Conservation (phyloP, 345 rosid genomes). For the Arabis hirsuta region DNA sequence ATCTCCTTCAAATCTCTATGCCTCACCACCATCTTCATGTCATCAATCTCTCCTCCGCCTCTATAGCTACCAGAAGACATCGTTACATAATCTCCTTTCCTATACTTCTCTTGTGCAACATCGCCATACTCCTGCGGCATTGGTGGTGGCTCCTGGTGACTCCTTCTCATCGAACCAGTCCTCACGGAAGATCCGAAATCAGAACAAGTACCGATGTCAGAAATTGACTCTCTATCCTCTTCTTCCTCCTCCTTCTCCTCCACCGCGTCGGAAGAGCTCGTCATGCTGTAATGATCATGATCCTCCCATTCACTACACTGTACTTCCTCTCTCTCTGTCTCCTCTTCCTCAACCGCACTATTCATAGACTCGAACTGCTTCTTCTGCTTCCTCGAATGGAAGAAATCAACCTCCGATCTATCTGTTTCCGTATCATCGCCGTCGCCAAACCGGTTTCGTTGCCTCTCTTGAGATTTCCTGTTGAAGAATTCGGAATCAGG, state of each 20-base stretch:
- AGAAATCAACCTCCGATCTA: constrained; percentile 73
- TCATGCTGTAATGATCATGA: constrained; percentile 70
- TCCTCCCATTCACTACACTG: constrained; percentile 98
- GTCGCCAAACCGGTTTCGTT: constrained; percentile 39
- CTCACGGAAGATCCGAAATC: constrained; percentile 60
- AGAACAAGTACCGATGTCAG: constrained; percentile 72
- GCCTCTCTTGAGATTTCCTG: constrained; percentile 48
- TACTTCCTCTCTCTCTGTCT: constrained; percentile 91
- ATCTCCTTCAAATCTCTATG: constrained; percentile 94
- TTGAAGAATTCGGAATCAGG: constrained; percentile 88
- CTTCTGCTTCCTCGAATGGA: constrained; percentile 43
- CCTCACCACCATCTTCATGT: constrained; percentile 84
- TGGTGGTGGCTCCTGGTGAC: constrained; percentile 22
- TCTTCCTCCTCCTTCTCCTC: constrained; percentile 50
- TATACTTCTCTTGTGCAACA: constrained; percentile 37
- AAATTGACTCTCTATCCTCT: constrained; percentile 59
- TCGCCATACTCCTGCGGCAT: constrained; percentile 40
- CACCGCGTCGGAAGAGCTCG: constrained; percentile 61
- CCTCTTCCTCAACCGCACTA: constrained; percentile 45
- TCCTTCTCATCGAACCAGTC: constrained; percentile 42
- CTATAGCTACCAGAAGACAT: constrained; percentile 59
- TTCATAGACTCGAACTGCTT: constrained; percentile 30
- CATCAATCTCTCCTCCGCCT: constrained; percentile 57
- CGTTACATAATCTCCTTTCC: constrained; percentile 57
- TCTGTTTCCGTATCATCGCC: constrained; percentile 53